Evolutionary conservation across 2,329 filamentous ascomycete genomes (phyloP).

Genomic region (Chalara sp.): DNA sequence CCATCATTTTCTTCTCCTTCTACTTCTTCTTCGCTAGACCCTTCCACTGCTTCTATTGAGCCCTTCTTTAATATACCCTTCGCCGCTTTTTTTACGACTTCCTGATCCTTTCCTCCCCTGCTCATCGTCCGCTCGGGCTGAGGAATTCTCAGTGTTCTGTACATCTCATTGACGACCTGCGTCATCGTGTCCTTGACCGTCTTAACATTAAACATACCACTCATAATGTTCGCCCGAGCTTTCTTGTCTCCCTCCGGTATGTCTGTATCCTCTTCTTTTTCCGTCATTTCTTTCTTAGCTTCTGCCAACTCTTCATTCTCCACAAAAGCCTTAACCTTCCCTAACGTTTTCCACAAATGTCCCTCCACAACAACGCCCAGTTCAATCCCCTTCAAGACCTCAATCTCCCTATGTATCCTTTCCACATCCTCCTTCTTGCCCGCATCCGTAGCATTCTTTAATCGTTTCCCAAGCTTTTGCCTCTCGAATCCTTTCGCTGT

Average conservation of each 20-base stretch:
- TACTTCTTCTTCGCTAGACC: slow-evolving; percentile 4
- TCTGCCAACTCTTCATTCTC: slow-evolving; percentile 37
- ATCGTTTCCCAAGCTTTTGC: slow-evolving; percentile 59
- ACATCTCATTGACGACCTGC: slow-evolving; percentile 26
- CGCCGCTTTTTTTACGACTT: slow-evolving; percentile 10
- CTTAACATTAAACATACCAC: slow-evolving; percentile 45
- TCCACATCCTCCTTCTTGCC: slow-evolving; percentile 42
- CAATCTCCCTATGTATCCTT: slow-evolving; percentile 56
- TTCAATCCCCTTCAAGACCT: slow-evolving; percentile 43
- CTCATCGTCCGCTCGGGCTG: slow-evolving; percentile 12
- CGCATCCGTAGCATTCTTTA: slow-evolving; percentile 44
- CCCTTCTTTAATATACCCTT: slow-evolving; percentile 11
- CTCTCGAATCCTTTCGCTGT: slow-evolving; percentile 69
- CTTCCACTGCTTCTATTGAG: not conserved
- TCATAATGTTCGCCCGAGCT: slow-evolving; percentile 43
- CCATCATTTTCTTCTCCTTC: slow-evolving; percentile 2
- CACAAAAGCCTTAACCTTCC: slow-evolving; percentile 42
- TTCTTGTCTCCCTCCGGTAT: slow-evolving; percentile 20
- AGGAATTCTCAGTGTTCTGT: slow-evolving; percentile 23
- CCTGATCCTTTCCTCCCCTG: slow-evolving; percentile 10
- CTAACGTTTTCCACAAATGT: slow-evolving; percentile 42
- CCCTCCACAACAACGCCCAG: slow-evolving; percentile 36
- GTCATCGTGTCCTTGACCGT: slow-evolving; percentile 42
- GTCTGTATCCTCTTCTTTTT: slow-evolving; percentile 23
- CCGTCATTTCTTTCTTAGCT: slow-evolving; percentile 25